Percentiles rank a stretch among this genome's conserved stretches.
phyloP scores from a whole-genome alignment of 768 basidiomycete species.

The Xanthoconium stramineum region DNA sequence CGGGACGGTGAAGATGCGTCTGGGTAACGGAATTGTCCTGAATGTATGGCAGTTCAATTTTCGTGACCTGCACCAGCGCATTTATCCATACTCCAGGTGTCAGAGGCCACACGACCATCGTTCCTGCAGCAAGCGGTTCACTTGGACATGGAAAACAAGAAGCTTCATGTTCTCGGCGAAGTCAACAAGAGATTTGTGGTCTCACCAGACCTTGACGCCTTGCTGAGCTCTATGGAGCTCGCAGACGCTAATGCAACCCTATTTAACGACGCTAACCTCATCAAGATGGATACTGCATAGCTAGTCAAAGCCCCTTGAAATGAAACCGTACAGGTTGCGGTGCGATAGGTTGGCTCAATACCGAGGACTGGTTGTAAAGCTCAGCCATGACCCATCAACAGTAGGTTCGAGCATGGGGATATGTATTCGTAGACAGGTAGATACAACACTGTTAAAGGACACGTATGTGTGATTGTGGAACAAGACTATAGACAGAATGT shows the following conservation, averaged over 20 bases:
- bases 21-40: slow-evolving; percentile 76
- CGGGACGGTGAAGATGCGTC: slow-evolving; percentile 82
- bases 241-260: slow-evolving; percentile 37
- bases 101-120: slow-evolving; percentile 76
- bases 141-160: slow-evolving; percentile 57
- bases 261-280: slow-evolving; percentile 45
- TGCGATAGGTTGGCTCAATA: too few relatives aligned
- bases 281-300: slow-evolving; percentile 48
- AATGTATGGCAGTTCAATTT: slow-evolving; percentile 49
- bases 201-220: slow-evolving; percentile 76
- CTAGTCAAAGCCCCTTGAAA: neutral
- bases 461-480: neutral
- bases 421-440: neutral
- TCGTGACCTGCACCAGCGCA: neutral
- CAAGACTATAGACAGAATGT: slow-evolving; percentile 25
- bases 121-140: slow-evolving; percentile 87
- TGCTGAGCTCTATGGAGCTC: slow-evolving; percentile 64
- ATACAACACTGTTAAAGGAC: neutral
- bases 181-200: slow-evolving; percentile 81
- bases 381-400: too few relatives aligned
- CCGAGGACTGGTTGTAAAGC: too few relatives aligned
- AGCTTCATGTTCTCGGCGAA: slow-evolving; percentile 75
- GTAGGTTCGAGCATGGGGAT: too few relatives aligned
- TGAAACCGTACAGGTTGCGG: neutral
- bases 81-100: slow-evolving; percentile 49